Conservation (phyloP, 768 basidiomycete species). For the Leccinum fibrillosum region DNA sequence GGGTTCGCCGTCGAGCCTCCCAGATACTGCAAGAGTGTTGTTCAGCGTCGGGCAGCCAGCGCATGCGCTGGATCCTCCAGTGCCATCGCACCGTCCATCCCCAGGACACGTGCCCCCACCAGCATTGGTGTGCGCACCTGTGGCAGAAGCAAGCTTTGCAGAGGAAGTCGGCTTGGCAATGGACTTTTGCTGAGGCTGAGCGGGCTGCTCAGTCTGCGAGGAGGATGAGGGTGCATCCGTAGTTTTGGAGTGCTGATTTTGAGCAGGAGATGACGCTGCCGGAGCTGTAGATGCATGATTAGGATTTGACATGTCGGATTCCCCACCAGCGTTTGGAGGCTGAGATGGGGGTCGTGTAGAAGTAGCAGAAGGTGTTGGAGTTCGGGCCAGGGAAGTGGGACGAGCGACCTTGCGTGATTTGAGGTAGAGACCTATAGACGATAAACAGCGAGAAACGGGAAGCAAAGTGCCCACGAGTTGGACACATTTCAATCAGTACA, state of each 20-base stretch:
- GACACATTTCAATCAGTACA: constrained; percentile 40
- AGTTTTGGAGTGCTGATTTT: constrained; percentile 32
- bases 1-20: constrained; percentile 40
- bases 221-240: constrained; percentile 27
- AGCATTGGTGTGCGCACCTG: constrained; percentile 32
- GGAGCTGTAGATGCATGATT: constrained; percentile 35
- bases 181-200: constrained; percentile 26
- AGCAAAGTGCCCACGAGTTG: constrained; percentile 36
- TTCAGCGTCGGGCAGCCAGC: constrained; percentile 97
- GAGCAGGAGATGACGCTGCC: constrained; percentile 24
- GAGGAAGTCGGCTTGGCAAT: constrained; percentile 24
- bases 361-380: constrained; percentile 33
- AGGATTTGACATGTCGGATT: constrained; percentile 35
- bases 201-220: constrained; percentile 23
- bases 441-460: constrained; percentile 33
- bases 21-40: constrained; percentile 60
- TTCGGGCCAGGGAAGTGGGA: constrained; percentile 54
- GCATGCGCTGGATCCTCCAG: constrained; percentile 90
- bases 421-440: constrained; percentile 71
- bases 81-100: constrained; percentile 96
- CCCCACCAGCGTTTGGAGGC: constrained; percentile 32
- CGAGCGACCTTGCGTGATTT: constrained; percentile 78
- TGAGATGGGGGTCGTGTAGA: constrained; percentile 31
- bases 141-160: constrained; percentile 25
- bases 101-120: constrained; percentile 87